phyloP scores from a whole-genome alignment of 2,329 filamentous ascomycete species.

The Lanzia echinophila region DNA sequence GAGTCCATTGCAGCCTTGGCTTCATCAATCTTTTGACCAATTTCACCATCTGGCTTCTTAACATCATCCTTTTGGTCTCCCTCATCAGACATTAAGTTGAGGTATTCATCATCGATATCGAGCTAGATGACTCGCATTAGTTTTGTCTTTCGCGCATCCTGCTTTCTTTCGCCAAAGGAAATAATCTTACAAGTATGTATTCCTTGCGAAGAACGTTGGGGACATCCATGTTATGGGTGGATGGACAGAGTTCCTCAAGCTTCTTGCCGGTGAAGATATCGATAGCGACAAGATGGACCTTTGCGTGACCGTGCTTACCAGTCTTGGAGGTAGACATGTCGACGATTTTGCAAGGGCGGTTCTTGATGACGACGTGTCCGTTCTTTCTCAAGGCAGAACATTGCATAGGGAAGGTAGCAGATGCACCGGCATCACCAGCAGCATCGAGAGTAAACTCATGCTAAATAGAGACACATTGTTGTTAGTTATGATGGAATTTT shows the following conservation, averaged over 20 bases:
- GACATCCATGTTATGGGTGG: conserved; percentile 97
- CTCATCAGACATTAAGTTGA: conserved; percentile 84
- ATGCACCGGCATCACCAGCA: conserved; percentile 95
- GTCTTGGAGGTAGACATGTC: conserved; percentile 99
- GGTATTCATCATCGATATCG: conserved; percentile 90
- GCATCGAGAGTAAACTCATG: conserved; percentile 69
- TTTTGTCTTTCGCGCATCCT: not conserved
- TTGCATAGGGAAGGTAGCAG: conserved; percentile 92
- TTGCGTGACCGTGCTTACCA: conserved; percentile 99
- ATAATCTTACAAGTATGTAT: conserved; percentile 79
- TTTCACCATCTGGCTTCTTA: conserved; percentile 81
- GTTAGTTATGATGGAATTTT: conserved; percentile 8
- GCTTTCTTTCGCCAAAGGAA: not conserved
- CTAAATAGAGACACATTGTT: conserved; percentile 13
- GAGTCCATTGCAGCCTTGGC: conserved; percentile 26
- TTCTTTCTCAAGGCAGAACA: conserved; percentile 99
- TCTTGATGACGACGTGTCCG: conserved; percentile 97
- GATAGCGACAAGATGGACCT: conserved; percentile 96
- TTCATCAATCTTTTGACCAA: conserved; percentile 83
- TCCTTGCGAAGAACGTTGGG: conserved; percentile 87
- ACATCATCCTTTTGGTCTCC: conserved; percentile 92
- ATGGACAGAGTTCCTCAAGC: conserved; percentile 97
- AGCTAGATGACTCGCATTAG: conserved; percentile 49
- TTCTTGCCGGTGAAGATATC: conserved; percentile 99
- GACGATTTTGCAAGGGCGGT: conserved; percentile 99